Conservation (phyloP, 2,329 filamentous ascomycete species). For the Alternaria hordeiaustralica region DNA sequence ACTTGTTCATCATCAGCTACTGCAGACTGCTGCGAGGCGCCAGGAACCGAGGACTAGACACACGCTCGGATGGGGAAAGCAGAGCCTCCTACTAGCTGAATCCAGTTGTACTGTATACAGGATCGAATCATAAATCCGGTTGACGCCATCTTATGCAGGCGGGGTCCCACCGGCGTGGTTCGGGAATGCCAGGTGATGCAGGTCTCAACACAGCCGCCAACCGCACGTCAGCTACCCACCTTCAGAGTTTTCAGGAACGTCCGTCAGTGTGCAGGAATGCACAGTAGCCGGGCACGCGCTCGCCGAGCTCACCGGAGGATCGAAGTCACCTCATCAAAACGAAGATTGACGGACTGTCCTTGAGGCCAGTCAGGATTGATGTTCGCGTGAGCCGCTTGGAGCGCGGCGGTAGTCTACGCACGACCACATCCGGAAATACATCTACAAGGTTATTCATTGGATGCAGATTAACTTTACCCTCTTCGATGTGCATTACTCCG, state of each 20-base stretch:
- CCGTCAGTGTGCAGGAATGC: neutral
- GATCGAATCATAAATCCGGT: slow-evolving; percentile 28
- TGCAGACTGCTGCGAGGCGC: slow-evolving; percentile 20
- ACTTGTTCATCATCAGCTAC: slow-evolving; percentile 3
- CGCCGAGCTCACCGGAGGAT: slow-evolving; percentile 20
- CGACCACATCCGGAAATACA: slow-evolving; percentile 15
- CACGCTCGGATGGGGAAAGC: slow-evolving; percentile 45
- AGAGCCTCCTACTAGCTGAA: slow-evolving; percentile 39
- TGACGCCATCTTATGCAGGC: slow-evolving; percentile 30
- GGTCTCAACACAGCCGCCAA: slow-evolving; percentile 28
- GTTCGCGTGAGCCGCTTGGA: slow-evolving; percentile 26
- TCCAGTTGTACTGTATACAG: slow-evolving; percentile 13
- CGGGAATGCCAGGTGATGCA: slow-evolving; percentile 41
- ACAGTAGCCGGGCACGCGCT: slow-evolving; percentile 5
- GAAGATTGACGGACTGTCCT: slow-evolving; percentile 13
- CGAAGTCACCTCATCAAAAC: slow-evolving; percentile 19
- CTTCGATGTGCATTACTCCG: slow-evolving; percentile 15
- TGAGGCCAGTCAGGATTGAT: slow-evolving; percentile 21
- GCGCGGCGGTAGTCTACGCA: slow-evolving; percentile 21
- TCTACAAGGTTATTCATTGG: slow-evolving; percentile 28
- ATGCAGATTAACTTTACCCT: slow-evolving; percentile 24
- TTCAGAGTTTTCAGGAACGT: slow-evolving; percentile 27
- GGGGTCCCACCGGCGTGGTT: slow-evolving; percentile 32
- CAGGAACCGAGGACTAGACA: slow-evolving; percentile 32
- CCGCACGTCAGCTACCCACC: slow-evolving; percentile 26